A percentile compares a stretch with the other conserved stretches of the same genome.
Evolutionary conservation across 495 filamentous ascomycete species (phyloP).

Genomic region (Aspergillus kassunensis): DNA sequence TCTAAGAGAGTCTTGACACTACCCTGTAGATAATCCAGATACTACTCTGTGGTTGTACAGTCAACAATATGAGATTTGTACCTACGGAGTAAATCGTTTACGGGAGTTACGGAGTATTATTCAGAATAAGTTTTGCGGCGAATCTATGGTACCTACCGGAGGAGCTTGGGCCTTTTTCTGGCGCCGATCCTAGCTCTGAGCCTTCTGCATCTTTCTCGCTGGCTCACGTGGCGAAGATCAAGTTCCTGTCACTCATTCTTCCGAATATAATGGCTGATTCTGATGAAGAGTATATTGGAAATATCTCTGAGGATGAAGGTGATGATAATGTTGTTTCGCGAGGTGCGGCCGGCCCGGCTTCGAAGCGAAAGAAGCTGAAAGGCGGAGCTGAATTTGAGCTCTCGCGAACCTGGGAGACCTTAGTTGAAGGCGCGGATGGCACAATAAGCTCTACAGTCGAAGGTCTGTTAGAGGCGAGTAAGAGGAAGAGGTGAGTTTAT

Average conservation of each 20-base stretch:
- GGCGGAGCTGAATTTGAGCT: conserved; percentile 56
- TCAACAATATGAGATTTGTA: no score
- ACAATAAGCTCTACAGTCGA: conserved; percentile 68
- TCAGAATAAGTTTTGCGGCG: no score
- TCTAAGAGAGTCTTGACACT: background rate
- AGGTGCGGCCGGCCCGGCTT: conserved; percentile 24
- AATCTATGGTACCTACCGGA: conserved; percentile 30
- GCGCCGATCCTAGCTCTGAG: conserved; percentile 52
- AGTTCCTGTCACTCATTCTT: background rate
- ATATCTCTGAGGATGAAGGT: conserved; percentile 79
- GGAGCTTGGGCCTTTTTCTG: conserved; percentile 65
- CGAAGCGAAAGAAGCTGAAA: conserved; percentile 50
- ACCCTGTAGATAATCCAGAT: background rate
- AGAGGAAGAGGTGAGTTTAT: conserved; percentile 63
- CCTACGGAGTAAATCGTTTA: no score
- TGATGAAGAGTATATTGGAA: conserved; percentile 79
- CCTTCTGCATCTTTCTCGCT: background rate
- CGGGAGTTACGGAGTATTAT: no score
- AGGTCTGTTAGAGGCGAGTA: conserved; percentile 63
- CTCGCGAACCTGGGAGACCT: conserved; percentile 58
- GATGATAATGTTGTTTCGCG: conserved; percentile 54
- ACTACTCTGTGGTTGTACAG: no score
- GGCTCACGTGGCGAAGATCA: background rate
- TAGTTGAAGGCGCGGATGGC: conserved; percentile 69
- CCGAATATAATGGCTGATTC: conserved; percentile 47